These are phyloP conservation scores for Arthroderma sp. DNA, from an alignment of 2,329 filamentous ascomycete genomes.

Conservation along the genomic window DNA sequence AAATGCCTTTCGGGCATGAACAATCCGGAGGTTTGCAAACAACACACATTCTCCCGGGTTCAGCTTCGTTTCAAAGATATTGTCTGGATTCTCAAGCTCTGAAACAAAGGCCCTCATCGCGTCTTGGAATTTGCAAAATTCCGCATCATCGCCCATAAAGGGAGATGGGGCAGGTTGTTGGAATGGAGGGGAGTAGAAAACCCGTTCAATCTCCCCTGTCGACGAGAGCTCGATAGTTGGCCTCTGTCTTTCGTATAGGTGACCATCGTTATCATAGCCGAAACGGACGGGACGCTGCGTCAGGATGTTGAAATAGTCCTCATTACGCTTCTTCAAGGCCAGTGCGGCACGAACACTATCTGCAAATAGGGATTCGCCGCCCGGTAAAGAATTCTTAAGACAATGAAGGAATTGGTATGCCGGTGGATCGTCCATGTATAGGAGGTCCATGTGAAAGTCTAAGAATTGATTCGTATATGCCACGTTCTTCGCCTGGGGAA, in stretches of 20 bases:
- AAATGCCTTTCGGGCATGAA: slow-evolving; percentile 73
- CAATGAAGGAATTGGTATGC: slow-evolving; percentile 82
- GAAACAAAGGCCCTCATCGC: slow-evolving; percentile 48
- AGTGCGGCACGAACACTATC: slow-evolving; percentile 54
- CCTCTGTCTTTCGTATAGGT: slow-evolving; percentile 48
- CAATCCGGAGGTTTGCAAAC: slow-evolving; percentile 78
- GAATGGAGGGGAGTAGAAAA: slow-evolving; percentile 71
- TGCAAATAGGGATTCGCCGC: slow-evolving; percentile 76
- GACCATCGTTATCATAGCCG: slow-evolving; percentile 53
- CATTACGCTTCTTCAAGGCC: slow-evolving; percentile 9
- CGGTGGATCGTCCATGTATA: slow-evolving; percentile 71
- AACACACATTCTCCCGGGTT: slow-evolving; percentile 75
- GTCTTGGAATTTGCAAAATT: too few species aligned
- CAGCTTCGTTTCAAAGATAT: slow-evolving; percentile 59
- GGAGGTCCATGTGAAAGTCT: slow-evolving; percentile 82
- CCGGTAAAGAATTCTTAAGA: slow-evolving; percentile 62
- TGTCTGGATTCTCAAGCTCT: slow-evolving; percentile 43
- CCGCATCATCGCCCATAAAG: too few species aligned
- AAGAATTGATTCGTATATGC: slow-evolving; percentile 75
- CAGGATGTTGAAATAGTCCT: slow-evolving; percentile 24
- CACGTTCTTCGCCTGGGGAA: slow-evolving; percentile 76
- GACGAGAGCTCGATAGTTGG: slow-evolving; percentile 38
- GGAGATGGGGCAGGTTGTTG: slow-evolving; percentile 30
- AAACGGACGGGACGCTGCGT: slow-evolving; percentile 40
- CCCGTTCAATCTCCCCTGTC: slow-evolving; percentile 20